Base-by-base conservation (phyloP, 140 eudicot genomes). In the Bidens hawaiensis region DNA sequence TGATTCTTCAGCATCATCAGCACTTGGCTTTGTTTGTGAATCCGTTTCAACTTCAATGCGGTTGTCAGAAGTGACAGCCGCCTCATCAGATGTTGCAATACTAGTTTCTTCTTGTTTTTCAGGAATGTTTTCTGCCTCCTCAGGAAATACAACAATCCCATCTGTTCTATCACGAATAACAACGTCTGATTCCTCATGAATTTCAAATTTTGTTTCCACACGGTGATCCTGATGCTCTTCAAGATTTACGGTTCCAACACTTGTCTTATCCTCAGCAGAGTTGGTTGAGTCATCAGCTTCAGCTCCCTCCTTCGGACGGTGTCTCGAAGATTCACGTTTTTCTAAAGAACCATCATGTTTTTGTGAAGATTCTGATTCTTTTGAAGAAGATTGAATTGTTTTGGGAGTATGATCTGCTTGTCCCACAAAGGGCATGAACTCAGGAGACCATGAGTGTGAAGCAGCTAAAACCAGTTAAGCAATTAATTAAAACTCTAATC, bases 401-500 rank as follows among this genome's bases (percentile, higher is more conserved):
- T 48, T 64, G 19, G 60, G 21, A 52, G 72, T 81, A 41, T 38
- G 95, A 49, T 50, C 75, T 69, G 65, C 76, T 23, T 76, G 83
- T 33, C 83, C 91, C 75, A 63, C 66, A 50, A 85, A 78, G 62
- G 78, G 67, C 80, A 78, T 79, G 63, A 83, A 58, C 74, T 69
- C 57, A 24, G 82, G 79, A 45, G 91, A 67, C 91, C 79, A 76
- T 53, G 73, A 7, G 52, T 88, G 83, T 26, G 89, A 75, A 58
- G 78, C 88, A 82, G 73, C 25, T n/a, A n/a, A n/a, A n/a, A n/a
- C n/a, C n/a, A n/a, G n/a, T n/a, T n/a, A 41, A 56, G 15, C 54
- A 55, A 16, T 15, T 24, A 67, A 23, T 47, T 52, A 43, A 40
- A 26, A 31, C 45, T 67, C 13, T 36, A 21, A 56, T 64, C 55